These are phyloP conservation scores for Mallotus repandus DNA, from an alignment of 441 rosid species.

Conservation along the genomic window DNA sequence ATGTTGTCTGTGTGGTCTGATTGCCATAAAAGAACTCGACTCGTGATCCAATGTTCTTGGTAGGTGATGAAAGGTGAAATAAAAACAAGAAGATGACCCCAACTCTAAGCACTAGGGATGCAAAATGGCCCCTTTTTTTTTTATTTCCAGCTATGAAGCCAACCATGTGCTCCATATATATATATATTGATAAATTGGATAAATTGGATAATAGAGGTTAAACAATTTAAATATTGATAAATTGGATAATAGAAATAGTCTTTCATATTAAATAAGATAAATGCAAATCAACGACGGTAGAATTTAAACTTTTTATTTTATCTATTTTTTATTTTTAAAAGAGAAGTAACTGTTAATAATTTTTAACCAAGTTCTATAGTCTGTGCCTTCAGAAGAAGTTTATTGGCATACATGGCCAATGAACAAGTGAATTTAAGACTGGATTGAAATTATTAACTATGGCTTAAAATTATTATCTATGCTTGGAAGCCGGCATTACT, in stretches of 20 bases:
- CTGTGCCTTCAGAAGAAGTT: background rate
- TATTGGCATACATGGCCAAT: background rate
- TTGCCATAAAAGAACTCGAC: conserved; percentile 12
- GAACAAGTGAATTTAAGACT: background rate
- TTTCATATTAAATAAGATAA: too few relatives aligned
- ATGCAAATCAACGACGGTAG: too few relatives aligned
- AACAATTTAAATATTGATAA: too few relatives aligned
- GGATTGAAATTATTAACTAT: background rate
- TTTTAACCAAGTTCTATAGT: background rate
- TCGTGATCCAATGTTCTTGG: conserved; percentile 34
- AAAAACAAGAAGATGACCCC: background rate
- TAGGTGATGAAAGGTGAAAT: background rate
- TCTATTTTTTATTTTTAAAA: too few relatives aligned
- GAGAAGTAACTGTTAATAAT: too few relatives aligned
- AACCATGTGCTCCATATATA: conserved; percentile 11
- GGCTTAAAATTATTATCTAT: background rate
- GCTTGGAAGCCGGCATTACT: conserved; percentile 7
- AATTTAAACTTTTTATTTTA: too few relatives aligned
- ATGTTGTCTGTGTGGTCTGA: conserved; percentile 22
- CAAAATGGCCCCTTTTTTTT: background rate
- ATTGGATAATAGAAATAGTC: too few relatives aligned
- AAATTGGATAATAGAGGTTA: too few relatives aligned
- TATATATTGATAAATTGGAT: too few relatives aligned
- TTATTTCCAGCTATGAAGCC: conserved; percentile 4
- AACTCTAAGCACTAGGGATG: background rate